Percentiles rank a stretch among this genome's conserved stretches.
These are phyloP conservation scores for Boeremia exigua DNA, from an alignment of 2,329 filamentous ascomycete species.

Conservation along the genomic window DNA sequence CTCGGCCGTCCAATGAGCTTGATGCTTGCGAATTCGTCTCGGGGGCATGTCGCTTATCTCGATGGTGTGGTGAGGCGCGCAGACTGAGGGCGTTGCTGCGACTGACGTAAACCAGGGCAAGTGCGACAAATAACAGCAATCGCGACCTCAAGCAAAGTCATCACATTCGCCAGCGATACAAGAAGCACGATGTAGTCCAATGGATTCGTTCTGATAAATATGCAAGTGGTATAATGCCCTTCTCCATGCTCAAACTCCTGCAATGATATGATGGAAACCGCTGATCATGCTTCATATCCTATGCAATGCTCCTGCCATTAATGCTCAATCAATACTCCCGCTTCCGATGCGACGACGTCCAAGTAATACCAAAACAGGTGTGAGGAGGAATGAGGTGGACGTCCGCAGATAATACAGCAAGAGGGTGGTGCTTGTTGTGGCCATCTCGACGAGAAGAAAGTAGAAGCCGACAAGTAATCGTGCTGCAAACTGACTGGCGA, in stretches of 20 bases:
- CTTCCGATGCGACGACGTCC: not conserved
- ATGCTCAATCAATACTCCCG: not conserved
- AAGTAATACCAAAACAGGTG: not conserved
- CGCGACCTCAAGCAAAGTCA: not conserved
- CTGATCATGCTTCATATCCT: constrained; percentile 1
- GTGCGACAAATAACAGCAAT: not conserved
- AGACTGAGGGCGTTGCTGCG: too few species aligned
- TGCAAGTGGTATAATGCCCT: constrained; percentile 20
- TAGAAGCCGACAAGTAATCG: not conserved
- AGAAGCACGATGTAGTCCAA: not conserved
- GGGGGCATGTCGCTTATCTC: too few species aligned
- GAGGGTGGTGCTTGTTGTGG: not conserved
- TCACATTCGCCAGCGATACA: not conserved
- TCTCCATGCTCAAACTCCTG: constrained; percentile 16
- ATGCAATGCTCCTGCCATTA: constrained; percentile 3
- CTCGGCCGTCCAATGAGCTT: too few species aligned
- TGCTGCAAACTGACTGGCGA: not conserved
- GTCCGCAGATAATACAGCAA: not conserved
- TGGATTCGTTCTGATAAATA: constrained; percentile 19
- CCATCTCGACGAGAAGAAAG: not conserved
- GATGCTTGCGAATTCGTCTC: too few species aligned
- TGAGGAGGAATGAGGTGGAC: not conserved
- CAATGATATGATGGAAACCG: constrained; percentile 9
- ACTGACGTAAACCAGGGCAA: not conserved
- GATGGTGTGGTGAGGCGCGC: too few species aligned